Evolutionary conservation across 2,329 filamentous ascomycete genomes (phyloP).

Genomic region (Xylaria sp.): DNA sequence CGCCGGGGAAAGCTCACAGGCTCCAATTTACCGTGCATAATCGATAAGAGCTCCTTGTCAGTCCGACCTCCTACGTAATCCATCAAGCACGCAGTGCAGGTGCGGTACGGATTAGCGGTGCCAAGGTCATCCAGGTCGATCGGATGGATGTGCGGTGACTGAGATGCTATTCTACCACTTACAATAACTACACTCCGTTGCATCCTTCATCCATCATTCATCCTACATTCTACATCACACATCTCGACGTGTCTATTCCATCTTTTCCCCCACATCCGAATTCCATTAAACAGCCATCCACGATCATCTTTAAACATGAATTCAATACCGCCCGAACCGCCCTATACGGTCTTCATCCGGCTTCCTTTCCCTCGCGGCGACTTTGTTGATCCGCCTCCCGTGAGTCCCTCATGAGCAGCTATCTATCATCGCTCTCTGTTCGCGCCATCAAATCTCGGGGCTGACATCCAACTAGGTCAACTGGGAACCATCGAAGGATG

Average conservation of each 20-base stretch:
- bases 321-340: slow-evolving; percentile 42
- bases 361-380: slow-evolving; percentile 82
- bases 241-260: too few species aligned
- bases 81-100: background rate
- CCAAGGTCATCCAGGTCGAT: background rate
- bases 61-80: background rate
- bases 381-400: slow-evolving; percentile 85
- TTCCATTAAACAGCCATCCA: background rate
- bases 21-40: slow-evolving; percentile 19
- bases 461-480: slow-evolving; percentile 55
- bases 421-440: slow-evolving; percentile 1
- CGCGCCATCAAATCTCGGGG: background rate
- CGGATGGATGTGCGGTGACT: background rate
- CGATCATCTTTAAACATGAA: slow-evolving; percentile 22
- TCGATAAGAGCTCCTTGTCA: slow-evolving; percentile 29
- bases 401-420: slow-evolving; percentile 34
- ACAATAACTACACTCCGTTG: background rate
- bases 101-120: background rate
- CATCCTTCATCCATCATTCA: too few species aligned
- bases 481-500: slow-evolving; percentile 85
- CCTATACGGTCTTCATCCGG: slow-evolving; percentile 74
- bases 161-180: background rate
- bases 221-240: too few species aligned
- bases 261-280: background rate
- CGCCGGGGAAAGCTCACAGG: background rate